A percentile compares a stretch with the other conserved stretches of the same genome.
phyloP scores from a whole-genome alignment of 1,139 yeast genomes.

The Scheffersomyces titani region DNA sequence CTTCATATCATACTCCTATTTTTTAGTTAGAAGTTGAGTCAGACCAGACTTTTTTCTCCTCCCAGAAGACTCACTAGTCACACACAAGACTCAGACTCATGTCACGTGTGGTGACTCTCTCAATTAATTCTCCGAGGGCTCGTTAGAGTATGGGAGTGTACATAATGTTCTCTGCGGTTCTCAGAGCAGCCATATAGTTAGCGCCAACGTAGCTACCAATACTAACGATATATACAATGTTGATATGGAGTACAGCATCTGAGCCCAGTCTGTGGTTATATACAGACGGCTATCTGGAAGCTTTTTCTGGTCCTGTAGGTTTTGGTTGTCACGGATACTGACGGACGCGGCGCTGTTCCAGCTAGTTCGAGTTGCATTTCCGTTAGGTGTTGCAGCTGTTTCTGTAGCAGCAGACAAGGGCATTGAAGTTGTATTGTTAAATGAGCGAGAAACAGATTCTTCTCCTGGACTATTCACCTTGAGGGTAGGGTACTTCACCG shows the following conservation, averaged over 20 bases:
- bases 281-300: neutral
- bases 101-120: slow-evolving; percentile 1
- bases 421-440: neutral
- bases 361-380: neutral
- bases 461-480: neutral
- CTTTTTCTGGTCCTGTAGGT: neutral
- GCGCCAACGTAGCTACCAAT: neutral
- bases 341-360: neutral
- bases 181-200: neutral
- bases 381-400: neutral
- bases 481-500: neutral
- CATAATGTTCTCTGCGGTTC: neutral
- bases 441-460: neutral
- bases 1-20: neutral
- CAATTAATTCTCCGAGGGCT: neutral
- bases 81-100: slow-evolving; percentile 6
- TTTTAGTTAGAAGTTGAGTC: neutral
- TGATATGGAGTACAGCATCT: neutral
- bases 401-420: neutral
- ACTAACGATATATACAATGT: neutral
- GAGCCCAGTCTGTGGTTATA: neutral
- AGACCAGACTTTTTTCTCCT: neutral
- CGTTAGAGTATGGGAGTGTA: neutral
- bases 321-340: neutral
- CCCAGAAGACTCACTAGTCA: neutral